Base-by-base conservation (phyloP, 2,329 filamentous ascomycete species). In the Trichophyton mentagrophytes region DNA sequence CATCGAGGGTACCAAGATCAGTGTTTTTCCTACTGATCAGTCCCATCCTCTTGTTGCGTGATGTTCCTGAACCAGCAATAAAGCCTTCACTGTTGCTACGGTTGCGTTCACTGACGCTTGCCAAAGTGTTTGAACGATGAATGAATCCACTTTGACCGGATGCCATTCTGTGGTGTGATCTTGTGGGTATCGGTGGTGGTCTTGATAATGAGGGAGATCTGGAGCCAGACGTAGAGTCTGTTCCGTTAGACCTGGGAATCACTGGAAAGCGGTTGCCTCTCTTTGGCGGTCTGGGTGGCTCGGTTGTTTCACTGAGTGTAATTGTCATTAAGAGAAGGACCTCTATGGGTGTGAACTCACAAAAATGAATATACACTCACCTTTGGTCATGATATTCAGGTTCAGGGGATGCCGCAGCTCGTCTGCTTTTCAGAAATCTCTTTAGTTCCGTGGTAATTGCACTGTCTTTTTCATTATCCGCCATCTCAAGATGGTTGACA, bases 171-270 rank as follows among this genome's bases (percentile, higher is more conserved):
- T 89, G 89, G 71, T 96, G 90, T 2, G 90, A 93, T 63, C 87
- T 82, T 3, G 83, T 82, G 0, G 90, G 90, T 62, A 95, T 88
- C 0, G 88, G 88, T 2, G 91, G 89, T 30, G 87, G 80, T 38
- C 86, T 82, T 20, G 79, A 77, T 9, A 82, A 74, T 42, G 80
- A 84, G 13, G 88, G 88, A 3, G 88, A 92, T 64, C 84, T 83
- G 49, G 83, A 76, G 65, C 86, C 84, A 40, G 82, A 76, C 2
- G 86, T 76, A 61, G 72, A 73, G 22, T 93, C 89, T 57, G 84
- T 80, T 15, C 87, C 86, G 69, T 88, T 59, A 58, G 70, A 73
- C 47, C 71, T 74, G 53, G 76, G 74, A 27, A 78, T 77, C n/a
- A 85, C 80, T 1, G 83, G 82, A 66, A 85, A 85, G 20, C 82